Percentiles rank a stretch among this genome's conserved stretches.
These are phyloP conservation scores for Vitis hybrid DNA, from an alignment of 177 flowering plant species.

Conservation along the genomic window DNA sequence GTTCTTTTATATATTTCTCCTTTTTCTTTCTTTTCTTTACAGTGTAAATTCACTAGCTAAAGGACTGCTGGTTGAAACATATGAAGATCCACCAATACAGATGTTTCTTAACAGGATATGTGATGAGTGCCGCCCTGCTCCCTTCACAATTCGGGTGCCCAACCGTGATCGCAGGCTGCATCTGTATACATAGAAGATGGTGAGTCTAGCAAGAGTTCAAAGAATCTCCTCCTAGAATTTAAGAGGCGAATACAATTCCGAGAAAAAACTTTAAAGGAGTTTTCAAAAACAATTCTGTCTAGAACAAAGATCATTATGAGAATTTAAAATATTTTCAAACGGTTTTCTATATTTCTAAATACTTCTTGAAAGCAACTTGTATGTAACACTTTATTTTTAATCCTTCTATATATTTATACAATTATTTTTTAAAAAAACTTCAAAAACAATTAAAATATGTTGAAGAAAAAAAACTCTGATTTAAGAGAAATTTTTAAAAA, in stretches of 20 bases:
- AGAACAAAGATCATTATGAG: too few species aligned
- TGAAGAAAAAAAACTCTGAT: too few species aligned
- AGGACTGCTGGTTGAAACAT: slow-evolving; percentile 4
- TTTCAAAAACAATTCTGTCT: too few species aligned
- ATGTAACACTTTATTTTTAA: too few species aligned
- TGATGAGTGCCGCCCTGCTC: slow-evolving; percentile 3
- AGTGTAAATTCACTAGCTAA: slow-evolving; percentile 21
- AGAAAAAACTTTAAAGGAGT: too few species aligned
- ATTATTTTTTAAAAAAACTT: too few species aligned
- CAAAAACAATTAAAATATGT: background rate
- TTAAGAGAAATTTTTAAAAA: background rate
- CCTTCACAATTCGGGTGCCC: slow-evolving; percentile 5
- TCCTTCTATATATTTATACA: too few species aligned
- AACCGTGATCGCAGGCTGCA: slow-evolving; percentile 15
- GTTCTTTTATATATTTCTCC: background rate
- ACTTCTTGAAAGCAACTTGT: too few species aligned
- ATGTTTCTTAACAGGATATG: slow-evolving; percentile 2
- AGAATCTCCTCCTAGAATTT: background rate
- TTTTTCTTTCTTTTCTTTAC: slow-evolving; percentile 18
- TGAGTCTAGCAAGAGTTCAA: background rate
- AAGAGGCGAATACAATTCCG: too few species aligned
- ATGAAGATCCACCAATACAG: slow-evolving; percentile 3
- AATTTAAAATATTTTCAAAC: too few species aligned
- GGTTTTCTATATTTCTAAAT: too few species aligned
- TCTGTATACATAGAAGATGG: slow-evolving; percentile 6